These are phyloP conservation scores for Sordariomycetes sp. DNA, from an alignment of 2,329 filamentous ascomycete genomes.

Conservation along the genomic window DNA sequence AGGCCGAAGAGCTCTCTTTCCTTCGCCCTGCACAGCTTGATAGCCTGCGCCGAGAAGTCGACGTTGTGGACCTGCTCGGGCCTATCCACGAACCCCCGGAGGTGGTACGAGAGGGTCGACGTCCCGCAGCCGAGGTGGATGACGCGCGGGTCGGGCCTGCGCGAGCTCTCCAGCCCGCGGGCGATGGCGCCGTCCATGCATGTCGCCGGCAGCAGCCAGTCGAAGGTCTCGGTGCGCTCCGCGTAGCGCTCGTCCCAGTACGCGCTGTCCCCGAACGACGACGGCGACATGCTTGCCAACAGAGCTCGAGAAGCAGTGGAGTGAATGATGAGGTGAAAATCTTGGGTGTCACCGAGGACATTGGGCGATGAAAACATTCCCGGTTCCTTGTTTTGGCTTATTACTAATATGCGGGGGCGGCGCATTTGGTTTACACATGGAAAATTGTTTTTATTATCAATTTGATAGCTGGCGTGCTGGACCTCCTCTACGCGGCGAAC, in stretches of 20 bases:
- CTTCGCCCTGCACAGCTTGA: background rate
- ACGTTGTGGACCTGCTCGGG: slow-evolving; percentile 1
- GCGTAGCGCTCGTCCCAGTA: slow-evolving; percentile 3
- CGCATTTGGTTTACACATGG: too few relatives aligned
- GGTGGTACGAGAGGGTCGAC: background rate
- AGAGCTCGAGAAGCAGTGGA: background rate
- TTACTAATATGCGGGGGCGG: too few relatives aligned
- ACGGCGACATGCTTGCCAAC: background rate
- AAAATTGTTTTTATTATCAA: too few relatives aligned
- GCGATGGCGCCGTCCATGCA: background rate
- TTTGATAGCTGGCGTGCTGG: too few relatives aligned
- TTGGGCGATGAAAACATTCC: too few relatives aligned
- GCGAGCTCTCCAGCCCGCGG: background rate
- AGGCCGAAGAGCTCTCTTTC: background rate
- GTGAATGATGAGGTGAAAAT: slow-evolving; percentile 41
- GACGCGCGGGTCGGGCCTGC: background rate
- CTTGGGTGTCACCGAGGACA: background rate
- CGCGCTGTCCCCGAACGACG: background rate
- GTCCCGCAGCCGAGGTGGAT: slow-evolving; percentile 3
- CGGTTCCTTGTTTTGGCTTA: too few relatives aligned
- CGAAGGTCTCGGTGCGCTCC: background rate
- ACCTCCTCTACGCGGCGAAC: too few relatives aligned
- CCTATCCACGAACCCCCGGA: background rate
- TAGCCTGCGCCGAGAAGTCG: slow-evolving; percentile 1
- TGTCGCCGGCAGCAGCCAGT: slow-evolving; percentile 2